Percentiles rank a stretch among this genome's conserved stretches.
These are phyloP conservation scores for Vitis rupestris DNA, from an alignment of 164 flowering plant genomes.

Conservation along the genomic window DNA sequence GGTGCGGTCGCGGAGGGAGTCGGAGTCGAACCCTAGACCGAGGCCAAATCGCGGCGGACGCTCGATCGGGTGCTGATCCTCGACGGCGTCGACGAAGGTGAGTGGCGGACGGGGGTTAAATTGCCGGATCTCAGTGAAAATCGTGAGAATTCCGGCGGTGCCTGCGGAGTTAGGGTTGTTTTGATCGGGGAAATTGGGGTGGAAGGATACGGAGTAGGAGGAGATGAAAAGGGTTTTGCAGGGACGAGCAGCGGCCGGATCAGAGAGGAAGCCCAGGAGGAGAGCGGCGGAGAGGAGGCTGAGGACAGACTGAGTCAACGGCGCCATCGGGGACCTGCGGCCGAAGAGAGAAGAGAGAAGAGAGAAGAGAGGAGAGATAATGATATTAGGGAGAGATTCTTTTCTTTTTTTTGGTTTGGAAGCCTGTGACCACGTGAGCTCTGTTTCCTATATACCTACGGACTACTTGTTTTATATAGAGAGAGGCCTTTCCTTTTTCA, in stretches of 20 bases:
- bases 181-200: conserved; percentile 15
- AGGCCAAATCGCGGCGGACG: not conserved
- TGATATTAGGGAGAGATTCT: no score
- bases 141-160: conserved; percentile 20
- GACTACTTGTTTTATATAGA: no score
- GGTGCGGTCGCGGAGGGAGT: conserved; percentile 34
- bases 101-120: conserved; percentile 5
- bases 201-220: conserved; percentile 24
- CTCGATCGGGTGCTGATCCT: not conserved
- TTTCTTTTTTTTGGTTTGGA: no score
- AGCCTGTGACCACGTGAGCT: no score
- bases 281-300: not conserved
- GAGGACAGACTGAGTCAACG: no score
- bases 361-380: no score
- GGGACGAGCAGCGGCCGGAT: not conserved
- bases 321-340: no score
- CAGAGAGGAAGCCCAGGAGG: not conserved
- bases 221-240: conserved; percentile 31
- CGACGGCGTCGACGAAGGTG: not conserved
- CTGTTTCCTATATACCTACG: no score
- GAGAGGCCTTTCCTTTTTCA: no score
- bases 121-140: conserved; percentile 24
- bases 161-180: conserved; percentile 2
- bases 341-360: no score
- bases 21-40: conserved; percentile 6